Conservation (phyloP, 208 protist genomes). For the Vickermania spadyakhi region DNA sequence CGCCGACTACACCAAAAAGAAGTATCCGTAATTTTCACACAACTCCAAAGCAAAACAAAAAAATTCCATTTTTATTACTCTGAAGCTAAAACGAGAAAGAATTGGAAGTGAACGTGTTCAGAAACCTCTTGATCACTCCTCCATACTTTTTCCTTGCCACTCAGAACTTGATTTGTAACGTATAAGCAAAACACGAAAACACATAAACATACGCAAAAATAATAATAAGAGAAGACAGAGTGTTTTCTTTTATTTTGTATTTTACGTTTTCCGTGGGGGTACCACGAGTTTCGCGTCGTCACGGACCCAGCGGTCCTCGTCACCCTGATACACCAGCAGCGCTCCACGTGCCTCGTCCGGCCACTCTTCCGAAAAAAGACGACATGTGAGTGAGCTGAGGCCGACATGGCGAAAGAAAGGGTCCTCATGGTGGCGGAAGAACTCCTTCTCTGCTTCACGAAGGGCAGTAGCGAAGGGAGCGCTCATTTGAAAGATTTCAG, state of each 20-base stretch:
- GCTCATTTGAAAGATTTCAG: neutral
- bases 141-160: too few species aligned
- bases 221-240: too few species aligned
- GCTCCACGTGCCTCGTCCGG: neutral
- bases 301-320: neutral
- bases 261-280: conserved; percentile 1
- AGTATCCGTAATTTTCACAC: too few species aligned
- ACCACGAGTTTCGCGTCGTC: conserved; percentile 1
- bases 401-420: neutral
- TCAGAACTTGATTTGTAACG: too few species aligned
- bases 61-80: too few species aligned
- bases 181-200: too few species aligned
- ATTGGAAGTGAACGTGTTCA: too few species aligned
- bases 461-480: neutral
- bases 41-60: too few species aligned
- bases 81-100: too few species aligned
- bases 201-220: too few species aligned
- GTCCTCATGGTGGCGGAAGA: neutral
- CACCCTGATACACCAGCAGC: neutral
- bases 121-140: too few species aligned
- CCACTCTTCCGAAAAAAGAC: neutral
- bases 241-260: conserved; percentile 1
- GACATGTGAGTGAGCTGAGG: neutral
- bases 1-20: too few species aligned
- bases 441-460: neutral